Percentiles rank a stretch among this genome's conserved stretches.
Conservation (phyloP, 306 rosid species). For the Lablab purpureus region DNA sequence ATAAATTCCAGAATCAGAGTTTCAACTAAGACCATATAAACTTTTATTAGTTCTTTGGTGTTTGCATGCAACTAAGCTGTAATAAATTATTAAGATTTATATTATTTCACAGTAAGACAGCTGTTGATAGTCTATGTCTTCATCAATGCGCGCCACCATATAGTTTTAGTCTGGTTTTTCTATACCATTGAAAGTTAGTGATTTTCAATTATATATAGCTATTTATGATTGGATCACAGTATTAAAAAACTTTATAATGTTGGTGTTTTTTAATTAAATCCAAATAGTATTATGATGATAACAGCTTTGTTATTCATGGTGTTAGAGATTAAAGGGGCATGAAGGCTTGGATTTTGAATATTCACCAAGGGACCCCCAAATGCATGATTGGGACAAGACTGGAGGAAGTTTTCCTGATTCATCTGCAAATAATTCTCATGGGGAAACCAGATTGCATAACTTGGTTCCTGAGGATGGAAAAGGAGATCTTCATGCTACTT, state of each 20-base stretch:
- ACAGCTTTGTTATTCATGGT: slow-evolving; percentile 15
- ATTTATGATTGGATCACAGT: too few relatives aligned
- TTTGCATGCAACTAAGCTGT: too few relatives aligned
- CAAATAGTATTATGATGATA: neutral
- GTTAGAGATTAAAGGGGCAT: slow-evolving; percentile 59
- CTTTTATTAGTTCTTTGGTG: too few relatives aligned
- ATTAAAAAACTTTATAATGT: too few relatives aligned
- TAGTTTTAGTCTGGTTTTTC: too few relatives aligned
- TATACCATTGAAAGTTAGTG: neutral
- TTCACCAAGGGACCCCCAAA: slow-evolving; percentile 39
- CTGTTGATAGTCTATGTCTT: too few relatives aligned
- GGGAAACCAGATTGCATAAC: slow-evolving; percentile 32
- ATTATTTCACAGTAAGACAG: too few relatives aligned
- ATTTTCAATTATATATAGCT: neutral
- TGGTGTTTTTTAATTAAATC: neutral
- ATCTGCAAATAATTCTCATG: slow-evolving; percentile 37
- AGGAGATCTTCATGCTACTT: slow-evolving; percentile 38
- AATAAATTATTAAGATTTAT: too few relatives aligned
- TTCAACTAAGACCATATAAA: too few relatives aligned
- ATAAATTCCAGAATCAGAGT: too few relatives aligned
- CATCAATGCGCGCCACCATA: too few relatives aligned
- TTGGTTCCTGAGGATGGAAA: slow-evolving; percentile 31
- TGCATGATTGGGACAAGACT: slow-evolving; percentile 42
- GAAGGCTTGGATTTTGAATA: slow-evolving; percentile 54
- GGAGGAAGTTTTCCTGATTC: slow-evolving; percentile 43